Evolutionary conservation across 2,329 filamentous ascomycete species (phyloP).

Genomic region (Gyromitra esculenta): DNA sequence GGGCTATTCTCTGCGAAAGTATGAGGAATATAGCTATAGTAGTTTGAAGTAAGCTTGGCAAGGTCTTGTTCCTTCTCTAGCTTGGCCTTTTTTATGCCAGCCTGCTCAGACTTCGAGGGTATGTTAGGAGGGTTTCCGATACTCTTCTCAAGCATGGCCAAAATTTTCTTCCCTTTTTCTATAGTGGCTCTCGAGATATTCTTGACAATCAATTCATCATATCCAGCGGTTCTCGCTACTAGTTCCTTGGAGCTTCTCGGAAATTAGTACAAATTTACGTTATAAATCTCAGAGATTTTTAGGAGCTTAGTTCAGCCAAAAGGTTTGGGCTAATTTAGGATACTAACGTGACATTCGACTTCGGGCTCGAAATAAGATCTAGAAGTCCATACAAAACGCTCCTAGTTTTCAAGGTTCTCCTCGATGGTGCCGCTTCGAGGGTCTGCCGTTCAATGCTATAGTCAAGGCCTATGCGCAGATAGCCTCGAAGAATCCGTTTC

Average conservation of each 20-base stretch:
- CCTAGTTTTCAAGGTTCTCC: neutral
- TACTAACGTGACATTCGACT: neutral
- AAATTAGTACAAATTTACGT: constrained; percentile 1
- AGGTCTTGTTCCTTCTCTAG: neutral
- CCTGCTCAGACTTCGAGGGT: neutral
- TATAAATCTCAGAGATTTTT: neutral
- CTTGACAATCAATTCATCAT: constrained; percentile 8
- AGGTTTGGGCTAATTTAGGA: neutral
- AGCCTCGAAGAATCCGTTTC: constrained; percentile 1
- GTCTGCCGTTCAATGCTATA: neutral
- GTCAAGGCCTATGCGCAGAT: neutral
- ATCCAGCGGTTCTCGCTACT: constrained; percentile 12
- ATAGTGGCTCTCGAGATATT: constrained; percentile 14
- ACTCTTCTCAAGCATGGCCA: neutral
- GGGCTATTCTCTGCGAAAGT: neutral
- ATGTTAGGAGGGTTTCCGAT: neutral
- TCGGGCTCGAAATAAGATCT: neutral
- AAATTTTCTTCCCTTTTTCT: neutral
- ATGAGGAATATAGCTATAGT: constrained; percentile 22
- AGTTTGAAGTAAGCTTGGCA: constrained; percentile 3
- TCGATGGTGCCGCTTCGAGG: neutral
- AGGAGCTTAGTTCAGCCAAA: neutral
- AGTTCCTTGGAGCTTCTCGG: neutral
- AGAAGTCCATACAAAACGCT: constrained; percentile 5
- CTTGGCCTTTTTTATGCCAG: neutral